These are phyloP conservation scores for Cutaneotrichosporon sp. DNA, from an alignment of 1,284 basidiomycete genomes.

Conservation along the genomic window DNA sequence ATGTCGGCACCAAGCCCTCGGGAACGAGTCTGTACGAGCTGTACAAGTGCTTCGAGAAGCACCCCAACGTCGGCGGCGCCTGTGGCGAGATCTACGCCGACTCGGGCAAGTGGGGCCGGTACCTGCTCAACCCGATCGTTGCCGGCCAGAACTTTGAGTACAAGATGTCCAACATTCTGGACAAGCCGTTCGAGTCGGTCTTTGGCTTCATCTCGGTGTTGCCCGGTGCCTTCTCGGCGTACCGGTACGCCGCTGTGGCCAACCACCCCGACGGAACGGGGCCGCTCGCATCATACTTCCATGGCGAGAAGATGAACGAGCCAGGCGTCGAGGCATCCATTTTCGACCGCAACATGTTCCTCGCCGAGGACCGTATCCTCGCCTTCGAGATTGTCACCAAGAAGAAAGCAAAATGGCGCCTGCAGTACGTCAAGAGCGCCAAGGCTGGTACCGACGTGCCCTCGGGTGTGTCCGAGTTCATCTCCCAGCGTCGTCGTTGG, in stretches of 20 bases:
- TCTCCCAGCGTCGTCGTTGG: slow-evolving; percentile 87
- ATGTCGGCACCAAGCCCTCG: slow-evolving; percentile 92
- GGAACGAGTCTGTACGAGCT: slow-evolving; percentile 88
- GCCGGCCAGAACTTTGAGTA: slow-evolving; percentile 86
- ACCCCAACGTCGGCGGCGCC: slow-evolving; percentile 87
- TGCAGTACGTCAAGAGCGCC: slow-evolving; percentile 89
- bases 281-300: slow-evolving; percentile 87
- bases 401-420: slow-evolving; percentile 58
- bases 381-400: slow-evolving; percentile 51
- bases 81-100: slow-evolving; percentile 90
- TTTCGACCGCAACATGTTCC: slow-evolving; percentile 81
- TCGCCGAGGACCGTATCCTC: slow-evolving; percentile 62
- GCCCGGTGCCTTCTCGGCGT: slow-evolving; percentile 87
- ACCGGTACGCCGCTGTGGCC: slow-evolving; percentile 79
- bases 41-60: slow-evolving; percentile 75
- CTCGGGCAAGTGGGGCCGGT: slow-evolving; percentile 68
- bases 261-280: slow-evolving; percentile 81
- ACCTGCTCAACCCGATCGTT: slow-evolving; percentile 83
- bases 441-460: slow-evolving; percentile 79
- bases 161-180: slow-evolving; percentile 84
- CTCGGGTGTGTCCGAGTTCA: slow-evolving; percentile 73
- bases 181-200: slow-evolving; percentile 89
- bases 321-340: slow-evolving; percentile 48
- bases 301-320: slow-evolving; percentile 77
- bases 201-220: slow-evolving; percentile 88